phyloP scores from a whole-genome alignment of 257 asterid species.

The Solanum ahanhuiri region DNA sequence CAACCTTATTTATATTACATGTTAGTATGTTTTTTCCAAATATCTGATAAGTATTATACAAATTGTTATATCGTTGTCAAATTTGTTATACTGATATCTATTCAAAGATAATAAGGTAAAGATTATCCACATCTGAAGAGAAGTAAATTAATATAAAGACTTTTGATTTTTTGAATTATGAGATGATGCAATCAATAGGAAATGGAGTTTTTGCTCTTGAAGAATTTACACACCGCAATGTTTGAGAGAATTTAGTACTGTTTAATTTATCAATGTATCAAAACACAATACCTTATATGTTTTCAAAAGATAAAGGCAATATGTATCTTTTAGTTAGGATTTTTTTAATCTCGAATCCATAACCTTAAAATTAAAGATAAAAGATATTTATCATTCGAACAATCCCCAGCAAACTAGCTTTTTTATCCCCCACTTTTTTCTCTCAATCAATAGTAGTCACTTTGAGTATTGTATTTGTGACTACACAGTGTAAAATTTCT shows the following conservation, averaged over 20 bases:
- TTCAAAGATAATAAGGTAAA: neutral
- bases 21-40: neutral
- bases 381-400: neutral
- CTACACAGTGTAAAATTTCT: too few relatives aligned
- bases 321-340: neutral
- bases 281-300: neutral
- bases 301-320: neutral
- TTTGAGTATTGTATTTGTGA: too few relatives aligned
- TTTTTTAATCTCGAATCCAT: neutral
- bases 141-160: neutral
- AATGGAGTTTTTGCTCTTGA: neutral
- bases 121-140: neutral
- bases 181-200: neutral
- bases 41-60: neutral
- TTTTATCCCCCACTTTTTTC: neutral
- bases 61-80: neutral
- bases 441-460: too few relatives aligned
- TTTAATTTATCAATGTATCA: neutral
- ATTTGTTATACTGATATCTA: neutral
- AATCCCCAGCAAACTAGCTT: neutral
- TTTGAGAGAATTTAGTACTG: neutral
- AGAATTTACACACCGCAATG: neutral
- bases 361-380: fast-evolving
- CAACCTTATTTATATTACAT: neutral
- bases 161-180: neutral